Evolutionary conservation across 2,329 filamentous ascomycete species (phyloP).

Genomic region (Rhynchosporium secalis): DNA sequence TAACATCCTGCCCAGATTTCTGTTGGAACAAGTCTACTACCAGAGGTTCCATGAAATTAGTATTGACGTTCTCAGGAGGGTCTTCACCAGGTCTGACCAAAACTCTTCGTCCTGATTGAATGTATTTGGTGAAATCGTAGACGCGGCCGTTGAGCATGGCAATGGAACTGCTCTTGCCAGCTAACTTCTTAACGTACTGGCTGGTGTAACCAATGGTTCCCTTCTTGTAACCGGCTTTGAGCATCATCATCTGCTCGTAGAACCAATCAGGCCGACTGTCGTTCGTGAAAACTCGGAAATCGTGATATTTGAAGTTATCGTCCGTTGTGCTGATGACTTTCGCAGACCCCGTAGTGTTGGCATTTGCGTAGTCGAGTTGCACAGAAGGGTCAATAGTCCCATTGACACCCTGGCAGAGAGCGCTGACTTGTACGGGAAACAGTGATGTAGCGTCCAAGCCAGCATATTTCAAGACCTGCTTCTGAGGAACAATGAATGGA

Average conservation of each 20-base stretch:
- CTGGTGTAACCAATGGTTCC: constrained; percentile 83
- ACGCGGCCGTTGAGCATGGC: constrained; percentile 77
- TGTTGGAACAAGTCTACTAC: constrained; percentile 77
- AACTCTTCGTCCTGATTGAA: constrained; percentile 70
- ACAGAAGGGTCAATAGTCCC: constrained; percentile 68
- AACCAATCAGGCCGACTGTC: constrained; percentile 91
- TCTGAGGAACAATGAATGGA: constrained; percentile 59
- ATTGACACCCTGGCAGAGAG: constrained; percentile 77
- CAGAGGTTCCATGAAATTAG: constrained; percentile 76
- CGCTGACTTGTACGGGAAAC: constrained; percentile 93
- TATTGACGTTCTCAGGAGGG: constrained; percentile 51
- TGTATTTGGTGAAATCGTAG: constrained; percentile 87
- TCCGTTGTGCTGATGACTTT: constrained; percentile 67
- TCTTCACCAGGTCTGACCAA: constrained; percentile 55
- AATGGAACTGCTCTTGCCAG: constrained; percentile 62
- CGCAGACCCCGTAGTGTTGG: constrained; percentile 71
- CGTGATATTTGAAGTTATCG: constrained; percentile 78
- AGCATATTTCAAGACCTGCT: constrained; percentile 74
- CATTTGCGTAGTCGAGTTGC: constrained; percentile 78
- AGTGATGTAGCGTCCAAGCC: constrained; percentile 83
- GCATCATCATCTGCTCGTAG: constrained; percentile 77
- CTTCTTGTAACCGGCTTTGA: constrained; percentile 79
- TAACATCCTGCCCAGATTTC: constrained; percentile 75
- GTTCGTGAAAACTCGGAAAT: constrained; percentile 83
- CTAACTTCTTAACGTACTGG: constrained; percentile 72